A percentile compares a stretch with the other conserved stretches of the same genome.
These are phyloP conservation scores for Russula compacta DNA, from an alignment of 768 basidiomycete genomes.

Conservation along the genomic window DNA sequence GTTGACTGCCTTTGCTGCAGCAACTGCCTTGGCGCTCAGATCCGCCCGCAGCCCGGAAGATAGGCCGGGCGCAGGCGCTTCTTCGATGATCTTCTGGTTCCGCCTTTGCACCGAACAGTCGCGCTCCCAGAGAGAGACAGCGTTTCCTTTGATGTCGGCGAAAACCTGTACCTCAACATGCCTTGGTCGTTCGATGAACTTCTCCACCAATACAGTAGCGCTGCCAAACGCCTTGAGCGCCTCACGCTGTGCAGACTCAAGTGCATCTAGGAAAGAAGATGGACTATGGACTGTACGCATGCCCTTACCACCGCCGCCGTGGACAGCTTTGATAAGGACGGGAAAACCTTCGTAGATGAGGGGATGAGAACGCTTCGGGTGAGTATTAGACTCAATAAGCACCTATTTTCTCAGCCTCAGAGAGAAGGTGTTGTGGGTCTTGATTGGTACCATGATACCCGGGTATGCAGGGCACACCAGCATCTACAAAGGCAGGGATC, in stretches of 20 bases:
- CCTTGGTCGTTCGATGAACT: constrained; percentile 77
- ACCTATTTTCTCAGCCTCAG: constrained; percentile 69
- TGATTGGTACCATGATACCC: constrained; percentile 88
- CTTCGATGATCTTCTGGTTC: constrained; percentile 95
- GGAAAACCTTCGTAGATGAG: constrained; percentile 53
- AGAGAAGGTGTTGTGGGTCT: constrained; percentile 56
- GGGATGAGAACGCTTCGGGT: neutral
- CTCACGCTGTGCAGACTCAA: constrained; percentile 84
- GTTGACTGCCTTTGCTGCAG: constrained; percentile 85
- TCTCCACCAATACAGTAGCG: constrained; percentile 79
- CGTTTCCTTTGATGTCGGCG: constrained; percentile 69
- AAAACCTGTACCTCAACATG: constrained; percentile 96
- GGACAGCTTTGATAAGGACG: constrained; percentile 92
- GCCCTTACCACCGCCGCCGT: constrained; percentile 93
- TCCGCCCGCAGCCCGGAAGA: constrained; percentile 70
- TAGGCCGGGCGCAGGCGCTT: constrained; percentile 89
- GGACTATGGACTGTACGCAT: constrained; percentile 73
- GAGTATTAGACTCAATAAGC: neutral
- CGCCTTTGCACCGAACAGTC: constrained; percentile 88
- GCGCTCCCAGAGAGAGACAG: constrained; percentile 92
- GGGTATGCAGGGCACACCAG: constrained; percentile 88
- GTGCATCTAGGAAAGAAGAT: constrained; percentile 68
- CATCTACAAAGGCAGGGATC: constrained; percentile 37
- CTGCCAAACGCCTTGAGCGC: constrained; percentile 83
- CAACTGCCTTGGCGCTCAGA: constrained; percentile 78